Base-by-base conservation (phyloP, 306 rosid genomes). In the Prunus salicina region DNA sequence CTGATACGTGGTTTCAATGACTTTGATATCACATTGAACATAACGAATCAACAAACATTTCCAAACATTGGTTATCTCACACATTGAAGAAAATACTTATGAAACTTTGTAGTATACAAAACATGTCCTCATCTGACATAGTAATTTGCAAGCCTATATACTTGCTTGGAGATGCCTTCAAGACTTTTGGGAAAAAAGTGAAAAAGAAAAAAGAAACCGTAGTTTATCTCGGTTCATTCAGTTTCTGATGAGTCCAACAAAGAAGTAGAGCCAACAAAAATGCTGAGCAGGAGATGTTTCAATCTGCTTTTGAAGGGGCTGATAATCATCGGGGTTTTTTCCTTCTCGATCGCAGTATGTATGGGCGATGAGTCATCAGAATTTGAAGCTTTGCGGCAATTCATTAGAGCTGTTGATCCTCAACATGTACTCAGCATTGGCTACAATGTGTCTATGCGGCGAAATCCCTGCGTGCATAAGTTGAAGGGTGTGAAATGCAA, bases 371-470 rank as follows among this genome's bases (percentile, higher is more conserved):
- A 78, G 76, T 60, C 51, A 53, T 72, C 82, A 24, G 87, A 83
- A 65, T 76, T 73, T 69, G 70, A 68, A 50, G 69, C 78, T 12
- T 75, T 86, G 20, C 49, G 56, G 67, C 51, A 58, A 28, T 81
- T 81, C 78, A 65, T 83, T 56, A 81, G 41, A 78, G 86, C 71
- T n/a, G 68, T 83, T 63, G 85, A 78, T 74, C 87, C 87, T 28
- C 52, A 62, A 75, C 57, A 78, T 57, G 64, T 72, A 57, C 73
- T 78, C 0, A 71, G 74, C 34, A 25, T 66, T 65, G 81, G 47
- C 57, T 34, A 52, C 41, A 45, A 81, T 27, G 71, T 22, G 4
- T 28, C 71, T 13, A 58, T 22, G 12, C 28, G 2, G 32, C 46
- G 0, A 24, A 49, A 74, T 53, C 78, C 78, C 20, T 81, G 76